A percentile compares a stretch with the other conserved stretches of the same genome.
phyloP scores from a whole-genome alignment of 1,139 yeast genomes.

The Diutina siamensis region DNA sequence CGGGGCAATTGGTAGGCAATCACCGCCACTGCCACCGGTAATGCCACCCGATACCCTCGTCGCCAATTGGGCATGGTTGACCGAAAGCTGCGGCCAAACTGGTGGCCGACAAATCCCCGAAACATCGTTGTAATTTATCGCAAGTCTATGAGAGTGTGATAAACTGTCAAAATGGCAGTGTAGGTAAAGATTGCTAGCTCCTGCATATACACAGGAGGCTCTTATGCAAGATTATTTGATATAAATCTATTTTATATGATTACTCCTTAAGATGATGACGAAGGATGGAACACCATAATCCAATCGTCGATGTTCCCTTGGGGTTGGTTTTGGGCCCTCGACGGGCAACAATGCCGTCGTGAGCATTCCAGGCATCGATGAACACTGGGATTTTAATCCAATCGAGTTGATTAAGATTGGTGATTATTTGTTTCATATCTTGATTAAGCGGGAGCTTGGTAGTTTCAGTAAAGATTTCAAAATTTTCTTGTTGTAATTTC shows the following conservation, averaged over 20 bases:
- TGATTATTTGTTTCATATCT: slow-evolving; percentile 29
- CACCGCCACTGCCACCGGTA: neutral
- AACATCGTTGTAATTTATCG: slow-evolving; percentile 1
- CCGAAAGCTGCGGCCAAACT: neutral
- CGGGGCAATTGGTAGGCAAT: neutral
- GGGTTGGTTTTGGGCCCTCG: slow-evolving; percentile 46
- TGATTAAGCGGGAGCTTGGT: slow-evolving; percentile 28
- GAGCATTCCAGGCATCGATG: slow-evolving; percentile 58
- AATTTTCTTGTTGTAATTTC: slow-evolving; percentile 13
- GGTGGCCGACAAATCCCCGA: neutral
- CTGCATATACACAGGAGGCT: too few species aligned
- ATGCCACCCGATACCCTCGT: neutral
- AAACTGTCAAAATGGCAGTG: too few species aligned
- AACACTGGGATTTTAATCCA: slow-evolving; percentile 62
- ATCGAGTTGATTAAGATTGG: slow-evolving; percentile 39
- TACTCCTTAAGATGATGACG: slow-evolving; percentile 26
- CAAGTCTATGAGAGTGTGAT: too few species aligned
- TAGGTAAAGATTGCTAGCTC: neutral
- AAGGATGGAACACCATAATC: slow-evolving; percentile 38
- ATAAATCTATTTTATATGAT: too few species aligned
- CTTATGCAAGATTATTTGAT: too few species aligned
- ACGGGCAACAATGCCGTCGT: slow-evolving; percentile 62
- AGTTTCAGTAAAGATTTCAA: slow-evolving; percentile 20
- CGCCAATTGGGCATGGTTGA: neutral
- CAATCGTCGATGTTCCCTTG: slow-evolving; percentile 42